Percentiles rank a stretch among this genome's conserved stretches.
These are phyloP conservation scores for Vitis hybrid DNA, from an alignment of 177 flowering plant species.

Conservation along the genomic window DNA sequence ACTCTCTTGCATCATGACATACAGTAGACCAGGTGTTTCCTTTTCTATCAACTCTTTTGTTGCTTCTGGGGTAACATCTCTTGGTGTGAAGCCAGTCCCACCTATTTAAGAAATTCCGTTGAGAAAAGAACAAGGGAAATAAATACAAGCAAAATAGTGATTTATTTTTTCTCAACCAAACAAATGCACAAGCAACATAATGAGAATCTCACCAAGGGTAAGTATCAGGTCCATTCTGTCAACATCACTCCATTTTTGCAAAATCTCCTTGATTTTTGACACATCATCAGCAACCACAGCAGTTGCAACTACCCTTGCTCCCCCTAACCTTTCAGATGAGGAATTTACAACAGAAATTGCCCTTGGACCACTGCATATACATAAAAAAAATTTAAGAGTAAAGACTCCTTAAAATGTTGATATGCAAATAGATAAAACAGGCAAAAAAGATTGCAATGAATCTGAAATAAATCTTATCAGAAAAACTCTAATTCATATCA, in stretches of 20 bases:
- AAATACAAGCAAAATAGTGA: conserved; percentile 1
- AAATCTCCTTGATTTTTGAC: conserved; percentile 52
- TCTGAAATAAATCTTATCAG: too few species aligned
- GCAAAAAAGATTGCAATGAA: not conserved
- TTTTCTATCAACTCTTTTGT: conserved; percentile 82
- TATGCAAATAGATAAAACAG: not conserved
- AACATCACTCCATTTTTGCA: conserved; percentile 76
- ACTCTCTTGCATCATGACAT: conserved; percentile 93
- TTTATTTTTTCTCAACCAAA: not conserved
- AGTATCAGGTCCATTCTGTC: conserved; percentile 83
- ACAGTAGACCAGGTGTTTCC: conserved; percentile 86
- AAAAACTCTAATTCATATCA: too few species aligned
- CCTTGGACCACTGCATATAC: conserved; percentile 76
- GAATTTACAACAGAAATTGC: conserved; percentile 82
- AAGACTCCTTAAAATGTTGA: not conserved
- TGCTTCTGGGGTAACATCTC: conserved; percentile 96
- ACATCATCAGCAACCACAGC: conserved; percentile 89
- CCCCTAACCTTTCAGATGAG: conserved; percentile 79
- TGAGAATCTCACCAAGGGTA: conserved; percentile 64
- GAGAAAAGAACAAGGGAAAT: not conserved
- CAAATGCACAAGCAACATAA: not conserved
- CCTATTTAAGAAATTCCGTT: conserved; percentile 32
- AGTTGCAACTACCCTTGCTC: conserved; percentile 70
- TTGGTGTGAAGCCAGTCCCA: conserved; percentile 85
- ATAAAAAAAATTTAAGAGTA: too few species aligned